phyloP scores from a whole-genome alignment of 2,329 filamentous ascomycete genomes.

The Aspergillus piperis region DNA sequence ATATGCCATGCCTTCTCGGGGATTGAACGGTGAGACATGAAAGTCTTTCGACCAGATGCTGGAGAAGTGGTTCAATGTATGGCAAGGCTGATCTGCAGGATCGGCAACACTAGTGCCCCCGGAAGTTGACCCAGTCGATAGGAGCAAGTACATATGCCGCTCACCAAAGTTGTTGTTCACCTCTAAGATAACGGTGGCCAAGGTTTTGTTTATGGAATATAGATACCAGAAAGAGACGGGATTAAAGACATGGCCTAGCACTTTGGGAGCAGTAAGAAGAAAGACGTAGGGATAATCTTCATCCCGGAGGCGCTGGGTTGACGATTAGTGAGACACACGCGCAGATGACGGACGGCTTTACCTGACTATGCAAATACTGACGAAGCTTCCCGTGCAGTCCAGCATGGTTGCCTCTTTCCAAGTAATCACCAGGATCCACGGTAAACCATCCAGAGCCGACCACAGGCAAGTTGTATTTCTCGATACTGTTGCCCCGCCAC shows the following conservation, averaged over 20 bases:
- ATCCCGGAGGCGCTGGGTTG: background rate
- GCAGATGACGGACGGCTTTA: background rate
- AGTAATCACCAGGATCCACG: background rate
- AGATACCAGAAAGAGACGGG: constrained; percentile 11
- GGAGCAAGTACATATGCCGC: constrained; percentile 9
- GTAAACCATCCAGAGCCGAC: background rate
- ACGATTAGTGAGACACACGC: background rate
- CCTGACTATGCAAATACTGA: background rate
- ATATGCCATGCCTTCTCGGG: constrained; percentile 4
- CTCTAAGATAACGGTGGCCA: background rate
- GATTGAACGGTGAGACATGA: constrained; percentile 9
- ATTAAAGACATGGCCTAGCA: constrained; percentile 11
- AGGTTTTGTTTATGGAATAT: background rate
- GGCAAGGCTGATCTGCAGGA: background rate
- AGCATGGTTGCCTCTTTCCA: background rate
- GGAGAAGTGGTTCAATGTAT: background rate
- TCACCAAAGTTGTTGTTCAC: constrained; percentile 13
- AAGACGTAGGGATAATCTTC: constrained; percentile 3
- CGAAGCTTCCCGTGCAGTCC: background rate
- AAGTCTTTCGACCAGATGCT: constrained; percentile 9
- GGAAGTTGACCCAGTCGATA: background rate
- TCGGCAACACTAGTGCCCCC: background rate
- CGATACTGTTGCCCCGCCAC: background rate
- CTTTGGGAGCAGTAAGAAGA: constrained; percentile 4
- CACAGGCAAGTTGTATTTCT: background rate